These are phyloP conservation scores for Leccinum pachyderme DNA, from an alignment of 1,284 basidiomycete species.

Conservation along the genomic window DNA sequence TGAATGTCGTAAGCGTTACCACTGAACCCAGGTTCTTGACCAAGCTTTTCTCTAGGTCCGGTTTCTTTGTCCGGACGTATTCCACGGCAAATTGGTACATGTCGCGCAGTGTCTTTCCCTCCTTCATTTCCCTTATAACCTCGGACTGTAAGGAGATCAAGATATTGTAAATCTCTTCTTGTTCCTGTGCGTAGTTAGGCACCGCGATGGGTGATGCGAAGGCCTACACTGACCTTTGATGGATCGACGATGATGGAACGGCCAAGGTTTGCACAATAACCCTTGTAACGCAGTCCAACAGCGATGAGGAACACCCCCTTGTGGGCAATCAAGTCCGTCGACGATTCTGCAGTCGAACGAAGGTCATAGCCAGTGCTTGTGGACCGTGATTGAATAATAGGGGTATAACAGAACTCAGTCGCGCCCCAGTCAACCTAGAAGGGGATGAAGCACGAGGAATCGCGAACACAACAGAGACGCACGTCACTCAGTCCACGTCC, in stretches of 20 bases:
- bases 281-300: conserved; percentile 90
- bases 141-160: conserved; percentile 80
- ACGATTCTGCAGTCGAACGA: conserved; percentile 83
- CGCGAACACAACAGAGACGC: conserved; percentile 2
- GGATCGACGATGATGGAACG: conserved; percentile 96
- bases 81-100: conserved; percentile 78
- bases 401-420: conserved; percentile 92
- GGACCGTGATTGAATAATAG: conserved; percentile 93
- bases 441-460: not conserved
- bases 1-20: conserved; percentile 43
- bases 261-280: conserved; percentile 90
- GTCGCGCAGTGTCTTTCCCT: conserved; percentile 78
- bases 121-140: conserved; percentile 74
- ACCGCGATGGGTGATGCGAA: not conserved
- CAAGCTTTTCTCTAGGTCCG: conserved; percentile 81
- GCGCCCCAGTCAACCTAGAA: conserved; percentile 80
- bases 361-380: conserved; percentile 84
- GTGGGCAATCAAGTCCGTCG: conserved; percentile 80
- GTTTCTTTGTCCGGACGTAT: conserved; percentile 74
- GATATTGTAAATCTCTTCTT: conserved; percentile 84
- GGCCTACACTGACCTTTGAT: conserved; percentile 57
- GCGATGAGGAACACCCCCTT: conserved; percentile 89
- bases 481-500: conserved; percentile 70
- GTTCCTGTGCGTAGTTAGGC: conserved; percentile 53
- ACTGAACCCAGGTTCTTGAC: conserved; percentile 92